Evolutionary conservation across 2,329 filamentous ascomycete species (phyloP).

Genomic region (Zasmidium cellare): DNA sequence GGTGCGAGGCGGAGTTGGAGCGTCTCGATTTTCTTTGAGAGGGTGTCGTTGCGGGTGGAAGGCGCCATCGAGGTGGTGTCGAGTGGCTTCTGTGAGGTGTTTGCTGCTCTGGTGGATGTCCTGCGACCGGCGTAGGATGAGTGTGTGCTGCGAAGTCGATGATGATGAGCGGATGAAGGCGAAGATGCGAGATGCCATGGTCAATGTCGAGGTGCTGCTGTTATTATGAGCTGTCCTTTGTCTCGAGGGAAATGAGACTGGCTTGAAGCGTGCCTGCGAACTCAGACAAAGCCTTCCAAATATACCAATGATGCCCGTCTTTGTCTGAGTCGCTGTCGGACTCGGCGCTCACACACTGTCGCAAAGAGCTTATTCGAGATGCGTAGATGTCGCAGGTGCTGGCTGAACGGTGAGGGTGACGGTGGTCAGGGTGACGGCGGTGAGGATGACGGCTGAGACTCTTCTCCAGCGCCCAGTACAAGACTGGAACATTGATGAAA

Average conservation of each 20-base stretch:
- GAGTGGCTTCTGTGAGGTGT: background rate
- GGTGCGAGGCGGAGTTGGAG: slow-evolving; percentile 67
- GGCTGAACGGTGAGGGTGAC: background rate
- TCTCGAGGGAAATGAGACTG: slow-evolving; percentile 8
- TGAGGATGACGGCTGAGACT: background rate
- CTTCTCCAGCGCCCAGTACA: slow-evolving; percentile 10
- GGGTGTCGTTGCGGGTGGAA: slow-evolving; percentile 35
- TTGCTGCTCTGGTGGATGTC: slow-evolving; percentile 2
- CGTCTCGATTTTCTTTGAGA: slow-evolving; percentile 63
- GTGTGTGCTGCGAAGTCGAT: background rate
- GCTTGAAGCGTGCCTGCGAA: background rate
- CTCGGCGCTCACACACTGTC: background rate
- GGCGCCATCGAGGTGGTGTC: slow-evolving; percentile 28
- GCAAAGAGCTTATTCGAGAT: background rate
- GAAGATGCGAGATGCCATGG: slow-evolving; percentile 1
- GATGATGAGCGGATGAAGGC: background rate
- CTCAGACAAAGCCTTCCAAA: slow-evolving; percentile 3
- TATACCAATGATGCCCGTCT: background rate
- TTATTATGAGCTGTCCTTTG: slow-evolving; percentile 11
- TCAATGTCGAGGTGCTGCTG: background rate
- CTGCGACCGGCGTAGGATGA: slow-evolving; percentile 22
- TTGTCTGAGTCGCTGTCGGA: background rate
- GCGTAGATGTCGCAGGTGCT: too few species aligned
- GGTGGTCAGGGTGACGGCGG: background rate
- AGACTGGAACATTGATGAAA: slow-evolving; percentile 13